Evolutionary conservation across 257 asterid genomes (phyloP).

Genomic region (Perilla frutescens): DNA sequence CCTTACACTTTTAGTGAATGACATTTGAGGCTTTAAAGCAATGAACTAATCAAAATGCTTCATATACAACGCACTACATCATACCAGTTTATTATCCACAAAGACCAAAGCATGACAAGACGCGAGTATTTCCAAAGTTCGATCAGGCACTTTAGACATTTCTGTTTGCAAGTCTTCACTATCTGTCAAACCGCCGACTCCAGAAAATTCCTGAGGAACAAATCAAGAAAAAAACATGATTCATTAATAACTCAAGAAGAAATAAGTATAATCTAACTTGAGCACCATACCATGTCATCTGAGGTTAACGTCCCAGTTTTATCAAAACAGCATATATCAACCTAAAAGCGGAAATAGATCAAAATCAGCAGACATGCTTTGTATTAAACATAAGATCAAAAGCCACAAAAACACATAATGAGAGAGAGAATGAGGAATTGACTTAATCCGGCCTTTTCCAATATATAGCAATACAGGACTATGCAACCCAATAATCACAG

Average conservation of each 20-base stretch:
- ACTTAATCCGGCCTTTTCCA: conserved; percentile 1
- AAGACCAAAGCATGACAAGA: conserved; percentile 99
- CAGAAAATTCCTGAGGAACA: conserved; percentile 84
- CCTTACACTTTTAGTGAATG: conserved; percentile 13
- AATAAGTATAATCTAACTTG: conserved; percentile 23
- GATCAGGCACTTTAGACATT: conserved; percentile 69
- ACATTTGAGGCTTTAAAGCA: conserved; percentile 14
- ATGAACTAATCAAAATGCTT: conserved; percentile 18
- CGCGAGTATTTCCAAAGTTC: conserved; percentile 85
- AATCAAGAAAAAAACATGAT: conserved; percentile 21
- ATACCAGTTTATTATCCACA: conserved; percentile 98
- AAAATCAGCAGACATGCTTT: conserved; percentile 22
- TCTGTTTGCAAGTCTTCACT: conserved; percentile 72
- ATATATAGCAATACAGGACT: conserved; percentile 6
- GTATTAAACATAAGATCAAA: conserved; percentile 23
- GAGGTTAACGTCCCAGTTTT: conserved; percentile 98
- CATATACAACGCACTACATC: neutral
- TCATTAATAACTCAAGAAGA: conserved; percentile 32
- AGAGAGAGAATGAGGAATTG: neutral
- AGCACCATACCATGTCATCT: conserved; percentile 90
- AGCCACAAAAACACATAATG: conserved; percentile 4
- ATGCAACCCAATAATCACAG: conserved; percentile 14
- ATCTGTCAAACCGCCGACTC: conserved; percentile 93
- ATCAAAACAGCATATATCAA: conserved; percentile 98
- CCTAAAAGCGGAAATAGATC: conserved; percentile 57